These are phyloP conservation scores for Knoxia roxburghii DNA, from an alignment of 257 asterid species.

Conservation along the genomic window DNA sequence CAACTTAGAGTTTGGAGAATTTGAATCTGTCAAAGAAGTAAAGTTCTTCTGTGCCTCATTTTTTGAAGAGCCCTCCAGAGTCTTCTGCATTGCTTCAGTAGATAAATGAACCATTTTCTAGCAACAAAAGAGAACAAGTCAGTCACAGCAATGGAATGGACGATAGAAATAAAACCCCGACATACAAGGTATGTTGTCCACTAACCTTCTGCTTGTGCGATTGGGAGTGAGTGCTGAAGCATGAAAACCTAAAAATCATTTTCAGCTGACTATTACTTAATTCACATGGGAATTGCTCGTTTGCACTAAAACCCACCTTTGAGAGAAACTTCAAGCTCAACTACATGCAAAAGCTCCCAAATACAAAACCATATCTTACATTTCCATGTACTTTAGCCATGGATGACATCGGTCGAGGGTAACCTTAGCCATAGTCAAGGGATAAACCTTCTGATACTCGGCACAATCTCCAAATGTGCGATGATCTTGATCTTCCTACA, in stretches of 20 bases:
- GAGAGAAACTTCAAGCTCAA: constrained; percentile 25
- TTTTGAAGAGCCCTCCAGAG: constrained; percentile 47
- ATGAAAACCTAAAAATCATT: constrained; percentile 84
- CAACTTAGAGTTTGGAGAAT: constrained; percentile 26
- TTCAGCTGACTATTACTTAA: constrained; percentile 16
- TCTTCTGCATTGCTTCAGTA: constrained; percentile 59
- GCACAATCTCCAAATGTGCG: constrained; percentile 93
- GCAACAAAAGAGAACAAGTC: constrained; percentile 23
- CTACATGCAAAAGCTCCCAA: constrained; percentile 19
- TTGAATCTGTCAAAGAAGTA: constrained; percentile 25
- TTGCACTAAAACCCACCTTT: constrained; percentile 23
- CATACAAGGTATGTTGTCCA: constrained; percentile 13
- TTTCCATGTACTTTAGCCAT: constrained; percentile 22
- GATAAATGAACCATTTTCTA: constrained; percentile 58
- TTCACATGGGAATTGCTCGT: constrained; percentile 45
- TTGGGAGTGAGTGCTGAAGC: constrained; percentile 67
- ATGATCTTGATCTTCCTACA: constrained; percentile 77
- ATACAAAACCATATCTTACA: constrained; percentile 27
- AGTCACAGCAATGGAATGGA: constrained; percentile 7
- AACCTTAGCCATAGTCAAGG: constrained; percentile 90
- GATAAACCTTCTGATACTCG: constrained; percentile 85
- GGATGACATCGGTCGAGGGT: constrained; percentile 43
- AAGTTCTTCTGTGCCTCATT: constrained; percentile 24
- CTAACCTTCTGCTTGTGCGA: constrained; percentile 78
- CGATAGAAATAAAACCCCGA: constrained; percentile 3